phyloP scores from a whole-genome alignment of 352 stramenopile species.

The Phytophthora agathidicida region DNA sequence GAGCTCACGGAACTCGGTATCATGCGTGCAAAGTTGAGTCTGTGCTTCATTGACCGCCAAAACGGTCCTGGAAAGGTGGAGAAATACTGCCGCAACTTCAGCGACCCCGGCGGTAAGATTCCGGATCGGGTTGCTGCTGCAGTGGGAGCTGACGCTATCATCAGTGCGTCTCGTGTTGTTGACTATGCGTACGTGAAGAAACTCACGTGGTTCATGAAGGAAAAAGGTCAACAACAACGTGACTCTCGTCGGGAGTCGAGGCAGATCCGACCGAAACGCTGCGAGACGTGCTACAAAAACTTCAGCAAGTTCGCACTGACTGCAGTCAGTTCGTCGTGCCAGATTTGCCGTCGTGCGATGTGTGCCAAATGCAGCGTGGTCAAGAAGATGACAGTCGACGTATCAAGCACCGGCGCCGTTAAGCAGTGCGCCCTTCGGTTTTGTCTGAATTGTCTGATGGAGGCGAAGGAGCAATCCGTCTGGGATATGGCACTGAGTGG shows the following conservation, averaged over 20 bases:
- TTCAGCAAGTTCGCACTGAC: slow-evolving; percentile 27
- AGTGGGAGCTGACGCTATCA: slow-evolving; percentile 29
- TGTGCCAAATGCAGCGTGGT: slow-evolving; percentile 57
- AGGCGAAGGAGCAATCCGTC: slow-evolving; percentile 28
- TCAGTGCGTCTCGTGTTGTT: slow-evolving; percentile 33
- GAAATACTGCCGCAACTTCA: slow-evolving; percentile 46
- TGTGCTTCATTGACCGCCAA: slow-evolving; percentile 46
- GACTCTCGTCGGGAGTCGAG: slow-evolving; percentile 10
- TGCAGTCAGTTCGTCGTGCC: slow-evolving; percentile 30
- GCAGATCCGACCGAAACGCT: slow-evolving; percentile 23
- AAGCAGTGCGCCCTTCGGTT: slow-evolving; percentile 37
- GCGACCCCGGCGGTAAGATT: slow-evolving; percentile 36
- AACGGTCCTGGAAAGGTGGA: slow-evolving; percentile 35
- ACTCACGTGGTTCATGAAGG: slow-evolving; percentile 45
- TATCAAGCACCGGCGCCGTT: slow-evolving; percentile 32
- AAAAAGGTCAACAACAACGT: slow-evolving; percentile 7
- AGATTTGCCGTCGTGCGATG: slow-evolving; percentile 49
- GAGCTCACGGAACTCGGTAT: slow-evolving; percentile 41
- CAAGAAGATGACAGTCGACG: slow-evolving; percentile 60
- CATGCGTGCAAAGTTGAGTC: slow-evolving; percentile 44
- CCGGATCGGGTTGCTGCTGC: slow-evolving; percentile 24
- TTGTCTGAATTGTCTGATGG: slow-evolving; percentile 24
- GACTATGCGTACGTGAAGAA: slow-evolving; percentile 57
- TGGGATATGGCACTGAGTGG: slow-evolving; percentile 31
- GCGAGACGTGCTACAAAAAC: slow-evolving; percentile 23